phyloP scores from a whole-genome alignment of 1,284 basidiomycete species.

The Cystobasidiaceae sp. region DNA sequence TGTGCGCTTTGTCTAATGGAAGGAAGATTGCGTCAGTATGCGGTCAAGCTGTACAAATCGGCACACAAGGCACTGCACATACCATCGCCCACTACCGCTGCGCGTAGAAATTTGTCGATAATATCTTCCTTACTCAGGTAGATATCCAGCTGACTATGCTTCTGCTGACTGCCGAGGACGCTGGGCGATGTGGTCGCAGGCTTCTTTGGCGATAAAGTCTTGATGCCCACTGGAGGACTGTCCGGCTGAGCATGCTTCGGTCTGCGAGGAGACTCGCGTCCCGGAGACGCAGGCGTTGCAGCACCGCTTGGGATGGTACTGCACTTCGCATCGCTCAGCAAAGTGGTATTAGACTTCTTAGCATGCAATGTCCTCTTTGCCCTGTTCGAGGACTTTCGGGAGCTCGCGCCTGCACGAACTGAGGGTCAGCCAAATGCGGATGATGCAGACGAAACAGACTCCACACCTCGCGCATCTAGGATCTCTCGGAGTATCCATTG shows the following conservation, averaged over 20 bases:
- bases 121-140: conserved; percentile 40
- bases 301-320: no score
- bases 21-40: neutral
- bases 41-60: neutral
- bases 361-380: no score
- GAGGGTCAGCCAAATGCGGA: no score
- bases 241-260: no score
- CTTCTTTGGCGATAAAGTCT: neutral
- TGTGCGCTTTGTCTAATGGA: conserved; percentile 40
- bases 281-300: no score
- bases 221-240: no score
- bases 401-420: no score
- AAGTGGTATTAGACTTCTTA: no score
- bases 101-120: conserved; percentile 45
- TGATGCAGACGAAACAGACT: neutral
- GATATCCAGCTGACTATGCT: conserved; percentile 37
- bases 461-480: conserved; percentile 41
- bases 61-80: neutral
- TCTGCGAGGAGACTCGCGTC: no score
- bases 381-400: no score
- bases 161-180: neutral
- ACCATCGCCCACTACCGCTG: conserved; percentile 44
- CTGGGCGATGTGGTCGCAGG: neutral
- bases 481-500: conserved; percentile 43
- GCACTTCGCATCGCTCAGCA: no score